Base-by-base conservation (phyloP, 2,329 filamentous ascomycete species). In the Monilinia fructigena region DNA sequence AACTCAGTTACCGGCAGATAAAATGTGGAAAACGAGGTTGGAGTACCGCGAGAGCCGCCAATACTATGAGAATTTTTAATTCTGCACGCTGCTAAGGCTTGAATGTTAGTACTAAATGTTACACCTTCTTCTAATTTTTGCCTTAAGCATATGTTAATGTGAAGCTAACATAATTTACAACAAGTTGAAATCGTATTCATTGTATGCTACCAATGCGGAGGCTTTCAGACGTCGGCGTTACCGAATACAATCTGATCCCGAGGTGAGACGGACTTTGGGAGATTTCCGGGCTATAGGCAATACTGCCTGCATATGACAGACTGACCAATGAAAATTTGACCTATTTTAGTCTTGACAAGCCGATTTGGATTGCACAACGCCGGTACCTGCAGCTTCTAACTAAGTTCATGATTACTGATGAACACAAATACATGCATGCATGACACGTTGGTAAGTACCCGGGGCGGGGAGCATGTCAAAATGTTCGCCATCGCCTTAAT, bases 141-240 rank as follows among this genome's bases (percentile, higher is more conserved):
- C 4, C 38, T 38, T 12, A 38, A 8, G 4, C 38, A 12, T 10
- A 38, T 18, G 42, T 6, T 45, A 16, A 45, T 2, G 14, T 20
- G 20, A 20, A 47, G 16, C 42, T 47, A 47, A 7, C 42, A 47
- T 6, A 47, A 14, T 20, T 20, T 47, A n/a, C 20, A 23, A 48
- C 47, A 48, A 14, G 12, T 52, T 11, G 23, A 52, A 14, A 59
- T 35, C 6, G 42, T 31, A 23, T 35, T 20, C 42, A 4, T 40
- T 40, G 38, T 40, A 14, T 40, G 38, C 38, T 40, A 40, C 38
- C 40, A 26, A 55, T 26, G 1, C 23, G 7, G 48, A 12, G n/a
- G 4, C 52, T 55, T 59, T 20, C 45, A 28, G 28, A 50, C 28
- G 48, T 60, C 58, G 45, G 45, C 58, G 28, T 60, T 60, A 26